Conservation (phyloP, 495 filamentous ascomycete genomes). For the Penicillium argentinense region DNA sequence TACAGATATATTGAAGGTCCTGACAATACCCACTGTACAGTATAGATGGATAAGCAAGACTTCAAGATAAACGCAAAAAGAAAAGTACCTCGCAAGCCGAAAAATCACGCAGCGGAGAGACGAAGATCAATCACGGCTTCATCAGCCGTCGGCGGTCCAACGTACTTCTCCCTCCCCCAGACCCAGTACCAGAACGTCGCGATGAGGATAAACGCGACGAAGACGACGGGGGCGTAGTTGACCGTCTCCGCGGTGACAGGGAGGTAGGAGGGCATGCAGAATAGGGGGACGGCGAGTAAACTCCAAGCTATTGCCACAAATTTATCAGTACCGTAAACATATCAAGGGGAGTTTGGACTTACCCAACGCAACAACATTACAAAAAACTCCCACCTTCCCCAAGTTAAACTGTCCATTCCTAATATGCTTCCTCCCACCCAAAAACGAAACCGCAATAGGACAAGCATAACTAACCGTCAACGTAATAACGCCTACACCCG, state of each 20-base stretch:
- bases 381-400: constrained; percentile 53
- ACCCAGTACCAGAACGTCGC: constrained; percentile 58
- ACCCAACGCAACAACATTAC: constrained; percentile 55
- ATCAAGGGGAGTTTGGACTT: constrained; percentile 19
- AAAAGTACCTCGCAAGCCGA: not conserved
- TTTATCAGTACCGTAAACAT: not conserved
- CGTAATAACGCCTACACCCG: constrained; percentile 57
- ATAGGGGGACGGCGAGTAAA: constrained; percentile 52
- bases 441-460: constrained; percentile 50
- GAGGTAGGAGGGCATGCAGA: constrained; percentile 41
- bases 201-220: constrained; percentile 52
- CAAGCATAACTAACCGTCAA: constrained; percentile 54
- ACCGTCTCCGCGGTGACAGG: constrained; percentile 40
- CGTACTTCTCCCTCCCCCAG: constrained; percentile 46
- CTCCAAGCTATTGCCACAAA: constrained; percentile 48
- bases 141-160: constrained; percentile 19
- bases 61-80: no score
- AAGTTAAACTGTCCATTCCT: constrained; percentile 53
- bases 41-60: no score
- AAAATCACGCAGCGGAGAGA: not conserved
- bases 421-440: constrained; percentile 47
- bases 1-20: no score
- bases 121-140: constrained; percentile 14
- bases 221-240: constrained; percentile 58
- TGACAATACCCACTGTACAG: no score